Percentiles rank a stretch among this genome's conserved stretches.
phyloP scores from a whole-genome alignment of 2,329 filamentous ascomycete species.

The Alternaria arbusti region DNA sequence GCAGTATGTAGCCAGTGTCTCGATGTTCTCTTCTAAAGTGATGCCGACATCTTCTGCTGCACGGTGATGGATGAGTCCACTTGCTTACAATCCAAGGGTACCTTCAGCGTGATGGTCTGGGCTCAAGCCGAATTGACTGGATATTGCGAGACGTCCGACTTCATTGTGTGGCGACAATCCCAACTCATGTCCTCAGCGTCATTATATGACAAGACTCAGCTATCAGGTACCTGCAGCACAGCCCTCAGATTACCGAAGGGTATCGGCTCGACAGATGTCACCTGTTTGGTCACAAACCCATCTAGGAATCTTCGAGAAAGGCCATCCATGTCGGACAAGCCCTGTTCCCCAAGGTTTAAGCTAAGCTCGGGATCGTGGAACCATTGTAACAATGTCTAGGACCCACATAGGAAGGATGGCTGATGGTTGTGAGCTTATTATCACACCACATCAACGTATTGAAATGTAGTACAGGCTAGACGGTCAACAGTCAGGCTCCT shows the following conservation, averaged over 20 bases:
- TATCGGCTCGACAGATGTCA: neutral
- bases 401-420: neutral
- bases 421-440: constrained; percentile 2
- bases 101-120: neutral
- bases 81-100: neutral
- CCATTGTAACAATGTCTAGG: neutral
- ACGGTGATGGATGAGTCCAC: neutral
- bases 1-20: neutral
- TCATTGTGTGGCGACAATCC: neutral
- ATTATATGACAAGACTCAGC: neutral
- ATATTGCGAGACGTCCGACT: neutral
- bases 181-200: neutral
- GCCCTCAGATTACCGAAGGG: neutral
- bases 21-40: neutral
- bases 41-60: neutral
- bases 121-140: neutral
- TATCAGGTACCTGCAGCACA: neutral
- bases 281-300: neutral
- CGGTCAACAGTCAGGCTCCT: neutral
- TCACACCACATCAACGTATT: constrained; percentile 1
- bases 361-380: neutral
- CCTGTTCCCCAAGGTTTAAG: no score
- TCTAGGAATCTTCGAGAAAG: neutral
- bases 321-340: neutral
- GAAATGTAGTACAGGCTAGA: neutral